Percentiles rank a stretch among this genome's conserved stretches.
These are phyloP conservation scores for Diaporthe sp. DNA, from an alignment of 2,329 filamentous ascomycete genomes.

Conservation along the genomic window DNA sequence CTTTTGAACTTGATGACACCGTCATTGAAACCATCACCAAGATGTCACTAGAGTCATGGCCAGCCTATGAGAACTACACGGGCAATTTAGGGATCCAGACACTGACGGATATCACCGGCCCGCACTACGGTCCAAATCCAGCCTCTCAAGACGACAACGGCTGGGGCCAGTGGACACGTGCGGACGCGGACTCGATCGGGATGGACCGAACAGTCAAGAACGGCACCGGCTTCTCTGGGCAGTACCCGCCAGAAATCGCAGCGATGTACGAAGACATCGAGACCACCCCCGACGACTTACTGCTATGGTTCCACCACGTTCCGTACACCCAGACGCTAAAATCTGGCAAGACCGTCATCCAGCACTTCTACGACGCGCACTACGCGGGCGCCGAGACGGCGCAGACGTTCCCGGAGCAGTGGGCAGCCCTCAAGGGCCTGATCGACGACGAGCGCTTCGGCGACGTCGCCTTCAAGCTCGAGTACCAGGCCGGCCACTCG, in stretches of 20 bases:
- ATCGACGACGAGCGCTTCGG: conserved; percentile 73
- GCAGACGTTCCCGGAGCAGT: conserved; percentile 68
- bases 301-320: conserved; percentile 83
- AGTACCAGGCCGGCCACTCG: conserved; percentile 77
- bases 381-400: conserved; percentile 70
- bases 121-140: conserved; percentile 78
- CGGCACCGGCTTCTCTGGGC: conserved; percentile 75
- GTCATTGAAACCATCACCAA: conserved; percentile 72
- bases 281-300: conserved; percentile 76
- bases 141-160: conserved; percentile 76
- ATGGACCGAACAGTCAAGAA: conserved; percentile 81
- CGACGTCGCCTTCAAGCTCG: conserved; percentile 70
- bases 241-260: conserved; percentile 75
- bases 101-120: conserved; percentile 75
- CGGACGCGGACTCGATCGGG: conserved; percentile 70
- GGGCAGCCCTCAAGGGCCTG: conserved; percentile 66
- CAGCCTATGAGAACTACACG: conserved; percentile 78
- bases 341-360: conserved; percentile 75
- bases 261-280: conserved; percentile 70
- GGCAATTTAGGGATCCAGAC: conserved; percentile 81
- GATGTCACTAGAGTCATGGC: conserved; percentile 79
- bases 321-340: conserved; percentile 74
- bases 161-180: conserved; percentile 81
- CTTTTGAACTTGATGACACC: conserved; percentile 68
- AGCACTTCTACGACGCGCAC: conserved; percentile 67